A percentile compares a stretch with the other conserved stretches of the same genome.
Evolutionary conservation across 371 early-diverging fungal species (phyloP).

Genomic region (Rhizomucor miehei): DNA sequence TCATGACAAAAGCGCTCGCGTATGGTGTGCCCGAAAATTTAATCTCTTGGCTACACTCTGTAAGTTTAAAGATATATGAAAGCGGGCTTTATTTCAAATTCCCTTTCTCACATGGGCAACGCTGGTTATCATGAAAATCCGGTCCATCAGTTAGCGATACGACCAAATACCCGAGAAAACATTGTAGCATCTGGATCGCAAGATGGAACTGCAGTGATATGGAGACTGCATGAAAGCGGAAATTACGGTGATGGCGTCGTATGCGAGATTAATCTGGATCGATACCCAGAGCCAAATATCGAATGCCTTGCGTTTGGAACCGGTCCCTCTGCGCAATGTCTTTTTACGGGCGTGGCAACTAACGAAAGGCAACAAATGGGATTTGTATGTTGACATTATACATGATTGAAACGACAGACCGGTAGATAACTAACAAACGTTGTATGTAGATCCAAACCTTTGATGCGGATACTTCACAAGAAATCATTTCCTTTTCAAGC

Average conservation of each 20-base stretch:
- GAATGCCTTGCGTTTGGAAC: slow-evolving; percentile 41
- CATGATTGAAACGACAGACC: background rate
- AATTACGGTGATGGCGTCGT: slow-evolving; percentile 24
- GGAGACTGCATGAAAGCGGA: slow-evolving; percentile 24
- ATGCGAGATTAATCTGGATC: slow-evolving; percentile 19
- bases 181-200: slow-evolving; percentile 32
- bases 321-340: slow-evolving; percentile 12
- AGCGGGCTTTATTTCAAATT: no score
- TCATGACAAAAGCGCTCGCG: slow-evolving; percentile 27
- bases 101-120: no score
- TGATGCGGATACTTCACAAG: slow-evolving; percentile 15
- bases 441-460: slow-evolving; percentile 31
- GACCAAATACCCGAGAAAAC: slow-evolving; percentile 10
- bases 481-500: slow-evolving; percentile 8
- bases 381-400: background rate
- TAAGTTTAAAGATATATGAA: slow-evolving; percentile 11
- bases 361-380: background rate
- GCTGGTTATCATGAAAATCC: slow-evolving; percentile 7
- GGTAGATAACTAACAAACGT: background rate
- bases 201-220: slow-evolving; percentile 38
- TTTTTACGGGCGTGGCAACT: slow-evolving; percentile 30
- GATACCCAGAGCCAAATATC: slow-evolving; percentile 15
- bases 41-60: slow-evolving; percentile 31
- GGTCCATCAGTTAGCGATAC: slow-evolving; percentile 15
- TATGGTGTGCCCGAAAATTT: slow-evolving; percentile 26